Conservation (phyloP, 345 rosid genomes). For the Laguncularia racemosa region DNA sequence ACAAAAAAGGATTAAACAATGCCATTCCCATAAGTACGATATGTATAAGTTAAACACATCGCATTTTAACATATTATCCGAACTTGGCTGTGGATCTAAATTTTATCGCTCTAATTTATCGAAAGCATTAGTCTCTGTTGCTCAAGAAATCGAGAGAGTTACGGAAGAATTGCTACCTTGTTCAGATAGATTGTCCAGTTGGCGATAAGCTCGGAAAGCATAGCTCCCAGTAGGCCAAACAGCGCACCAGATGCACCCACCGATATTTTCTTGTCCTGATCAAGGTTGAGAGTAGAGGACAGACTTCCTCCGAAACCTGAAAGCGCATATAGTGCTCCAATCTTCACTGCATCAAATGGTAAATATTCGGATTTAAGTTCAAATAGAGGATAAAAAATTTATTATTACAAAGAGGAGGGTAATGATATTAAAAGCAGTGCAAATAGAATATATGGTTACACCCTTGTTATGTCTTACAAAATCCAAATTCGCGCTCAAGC, state of each 20-base stretch:
- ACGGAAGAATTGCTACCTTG: slow-evolving; percentile 37
- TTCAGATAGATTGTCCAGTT: slow-evolving; percentile 87
- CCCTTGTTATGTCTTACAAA: slow-evolving; percentile 33
- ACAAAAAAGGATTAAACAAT: slow-evolving; percentile 1
- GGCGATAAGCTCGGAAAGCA: slow-evolving; percentile 89
- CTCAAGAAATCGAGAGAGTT: neutral
- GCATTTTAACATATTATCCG: no score
- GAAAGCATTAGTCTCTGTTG: neutral
- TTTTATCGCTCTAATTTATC: neutral
- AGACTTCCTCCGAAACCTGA: slow-evolving; percentile 89
- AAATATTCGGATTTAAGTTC: no score
- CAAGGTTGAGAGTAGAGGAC: slow-evolving; percentile 41
- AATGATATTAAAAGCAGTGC: neutral
- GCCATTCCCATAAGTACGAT: neutral
- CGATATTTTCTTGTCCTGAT: slow-evolving; percentile 29
- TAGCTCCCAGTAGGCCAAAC: slow-evolving; percentile 92
- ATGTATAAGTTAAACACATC: no score
- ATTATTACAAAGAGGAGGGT: neutral
- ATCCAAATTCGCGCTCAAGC: slow-evolving; percentile 91
- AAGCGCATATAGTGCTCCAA: slow-evolving; percentile 56
- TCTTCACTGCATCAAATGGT: slow-evolving; percentile 49
- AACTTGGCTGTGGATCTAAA: no score
- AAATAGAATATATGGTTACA: neutral
- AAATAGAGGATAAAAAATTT: neutral
- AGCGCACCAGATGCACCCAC: slow-evolving; percentile 97